A percentile compares a stretch with the other conserved stretches of the same genome.
Conservation (phyloP, 1,284 basidiomycete species). For the Cronartium quercuum region DNA sequence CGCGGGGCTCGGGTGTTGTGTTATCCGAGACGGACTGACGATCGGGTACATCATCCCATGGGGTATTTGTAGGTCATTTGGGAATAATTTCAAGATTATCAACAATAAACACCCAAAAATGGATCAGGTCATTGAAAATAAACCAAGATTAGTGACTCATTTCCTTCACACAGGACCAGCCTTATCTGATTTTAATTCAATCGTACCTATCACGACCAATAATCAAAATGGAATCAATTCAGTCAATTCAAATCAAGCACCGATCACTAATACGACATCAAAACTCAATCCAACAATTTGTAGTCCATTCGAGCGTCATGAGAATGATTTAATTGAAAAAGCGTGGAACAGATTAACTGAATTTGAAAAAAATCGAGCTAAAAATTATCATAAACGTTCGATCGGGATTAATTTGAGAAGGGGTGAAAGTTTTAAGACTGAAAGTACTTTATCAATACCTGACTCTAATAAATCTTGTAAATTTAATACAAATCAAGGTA, state of each 20-base stretch:
- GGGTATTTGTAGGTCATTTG: no score
- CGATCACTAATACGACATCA: background rate
- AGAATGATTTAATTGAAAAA: conserved; percentile 4
- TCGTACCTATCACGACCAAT: conserved; percentile 8
- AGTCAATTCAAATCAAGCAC: background rate
- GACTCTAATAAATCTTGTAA: no score
- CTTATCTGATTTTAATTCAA: conserved; percentile 30
- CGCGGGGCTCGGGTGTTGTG: no score
- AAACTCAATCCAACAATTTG: conserved; percentile 9
- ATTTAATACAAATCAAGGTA: no score
- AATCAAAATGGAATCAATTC: background rate
- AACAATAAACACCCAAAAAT: no score
- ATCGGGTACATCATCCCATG: no score
- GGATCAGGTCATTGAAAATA: background rate
- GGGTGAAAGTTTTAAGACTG: no score
- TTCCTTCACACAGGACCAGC: conserved; percentile 34
- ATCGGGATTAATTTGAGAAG: no score
- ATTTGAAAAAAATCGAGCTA: conserved; percentile 6
- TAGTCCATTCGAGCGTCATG: conserved; percentile 21
- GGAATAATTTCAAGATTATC: no score
- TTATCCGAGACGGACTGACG: no score
- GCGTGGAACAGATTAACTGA: background rate
- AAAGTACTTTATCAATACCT: no score
- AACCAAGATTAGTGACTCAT: conserved; percentile 18
- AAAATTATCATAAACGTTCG: background rate